A percentile compares a stretch with the other conserved stretches of the same genome.
Conservation (phyloP, 2,329 filamentous ascomycete species). For the Monosporascus ibericus region DNA sequence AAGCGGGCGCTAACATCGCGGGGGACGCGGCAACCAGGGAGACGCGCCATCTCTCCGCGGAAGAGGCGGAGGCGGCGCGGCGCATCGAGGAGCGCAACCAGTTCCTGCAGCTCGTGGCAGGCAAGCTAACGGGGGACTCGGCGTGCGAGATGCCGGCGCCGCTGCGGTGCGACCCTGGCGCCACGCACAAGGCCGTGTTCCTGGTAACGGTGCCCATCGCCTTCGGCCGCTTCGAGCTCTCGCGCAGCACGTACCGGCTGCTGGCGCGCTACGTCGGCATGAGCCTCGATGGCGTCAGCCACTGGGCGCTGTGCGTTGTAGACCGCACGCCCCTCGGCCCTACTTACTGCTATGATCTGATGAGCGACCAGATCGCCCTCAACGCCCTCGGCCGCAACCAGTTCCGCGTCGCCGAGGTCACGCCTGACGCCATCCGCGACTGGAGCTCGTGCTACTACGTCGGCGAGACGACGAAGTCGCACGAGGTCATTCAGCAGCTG, state of each 20-base stretch:
- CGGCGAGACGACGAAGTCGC: conserved; percentile 25
- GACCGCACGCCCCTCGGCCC: conserved; percentile 14
- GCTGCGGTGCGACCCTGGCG: conserved; percentile 11
- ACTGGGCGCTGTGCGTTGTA: conserved; percentile 23
- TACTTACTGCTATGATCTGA: conserved; percentile 24
- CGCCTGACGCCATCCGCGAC: conserved; percentile 18
- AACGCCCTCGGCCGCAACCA: conserved; percentile 21
- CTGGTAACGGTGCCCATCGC: conserved; percentile 23
- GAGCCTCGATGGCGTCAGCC: conserved; percentile 22
- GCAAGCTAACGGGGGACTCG: conserved; percentile 18
- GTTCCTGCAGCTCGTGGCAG: conserved; percentile 15
- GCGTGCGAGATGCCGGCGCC: conserved; percentile 13
- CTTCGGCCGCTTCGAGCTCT: conserved; percentile 22
- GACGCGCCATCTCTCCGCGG: not conserved
- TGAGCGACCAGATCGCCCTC: conserved; percentile 24
- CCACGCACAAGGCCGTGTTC: conserved; percentile 18
- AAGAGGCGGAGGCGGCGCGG: conserved; percentile 5
- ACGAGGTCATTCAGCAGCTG: conserved; percentile 22
- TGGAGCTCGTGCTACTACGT: conserved; percentile 27
- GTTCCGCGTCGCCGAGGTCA: conserved; percentile 24
- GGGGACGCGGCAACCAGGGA: not conserved
- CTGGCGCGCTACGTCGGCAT: conserved; percentile 23
- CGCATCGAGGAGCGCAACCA: conserved; percentile 15
- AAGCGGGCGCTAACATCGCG: not conserved
- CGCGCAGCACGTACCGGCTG: conserved; percentile 18